Evolutionary conservation across 768 basidiomycete species (phyloP), one percentile per base, ranked within the genome.

Genomic region (Termitomyces sp.): DNA sequence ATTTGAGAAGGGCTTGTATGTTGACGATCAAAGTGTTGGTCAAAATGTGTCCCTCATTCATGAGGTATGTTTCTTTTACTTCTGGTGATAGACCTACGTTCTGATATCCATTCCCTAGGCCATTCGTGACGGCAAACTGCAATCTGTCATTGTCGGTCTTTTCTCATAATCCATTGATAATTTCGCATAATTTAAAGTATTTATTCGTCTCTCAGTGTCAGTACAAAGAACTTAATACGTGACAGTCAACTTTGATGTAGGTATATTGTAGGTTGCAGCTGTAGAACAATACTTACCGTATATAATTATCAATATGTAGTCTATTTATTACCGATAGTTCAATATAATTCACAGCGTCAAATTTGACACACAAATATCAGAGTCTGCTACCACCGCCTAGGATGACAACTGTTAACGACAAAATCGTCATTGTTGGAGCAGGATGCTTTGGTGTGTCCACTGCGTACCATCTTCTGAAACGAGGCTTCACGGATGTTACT

Each of bases 401-500:
- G 9, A 58, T 55, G 57, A 41, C 47, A 5, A 38, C 23, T 27
- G 2, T 31, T 23, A 46, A 70, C 53, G 64, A 72, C 61, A 70
- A 67, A 48, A 73, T 86, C 42, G 63, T 93, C 50, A 85, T 94
- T 56, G 75, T 92, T 40, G 92, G 92, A 25, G 86, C 89, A 38
- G 92, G 92, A 5, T 85, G 85, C 59, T 95, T 95, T 66, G 94
- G 94, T 6, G 73, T 91, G 47, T 94, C 92, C 16, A 89, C 94
- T 0, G 94, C 93, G 1, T 79, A 84, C 60, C 84, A 91, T 65
- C 83, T 96, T 49, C 74, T 95, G 46, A 67, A 73, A 52, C 73
- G 85, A 56, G 87, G 89, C 16, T 94, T 85, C 69, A 76, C 69
- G 15, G 64, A 85, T 54, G 79, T 96, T 58, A 90, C 84, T 0